These are phyloP conservation scores for Mollisia scopiformis DNA, from an alignment of 2,329 filamentous ascomycete species.

Conservation along the genomic window DNA sequence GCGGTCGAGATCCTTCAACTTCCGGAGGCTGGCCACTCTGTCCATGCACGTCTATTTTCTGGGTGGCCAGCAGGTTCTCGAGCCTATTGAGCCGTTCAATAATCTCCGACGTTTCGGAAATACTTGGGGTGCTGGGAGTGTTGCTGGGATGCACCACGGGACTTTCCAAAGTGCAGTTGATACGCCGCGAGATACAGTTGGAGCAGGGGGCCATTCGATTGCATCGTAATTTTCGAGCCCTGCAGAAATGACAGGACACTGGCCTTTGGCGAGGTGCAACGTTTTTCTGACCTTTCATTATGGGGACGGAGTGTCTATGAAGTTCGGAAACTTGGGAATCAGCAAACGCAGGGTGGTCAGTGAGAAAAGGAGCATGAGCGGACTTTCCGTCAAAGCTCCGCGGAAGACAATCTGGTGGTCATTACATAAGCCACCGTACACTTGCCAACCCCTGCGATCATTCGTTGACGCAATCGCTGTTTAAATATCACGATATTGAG, in stretches of 20 bases:
- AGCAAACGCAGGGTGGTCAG: background rate
- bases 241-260: slow-evolving; percentile 17
- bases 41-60: background rate
- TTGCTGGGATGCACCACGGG: background rate
- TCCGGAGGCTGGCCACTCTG: background rate
- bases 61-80: slow-evolving; percentile 8
- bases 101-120: slow-evolving; percentile 7
- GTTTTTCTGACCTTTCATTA: background rate
- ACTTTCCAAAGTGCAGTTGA: slow-evolving; percentile 10
- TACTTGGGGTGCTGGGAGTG: background rate
- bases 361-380: background rate
- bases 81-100: slow-evolving; percentile 18
- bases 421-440: too few relatives aligned
- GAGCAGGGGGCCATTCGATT: slow-evolving; percentile 17
- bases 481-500: too few relatives aligned
- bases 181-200: slow-evolving; percentile 21
- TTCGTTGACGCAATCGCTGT: too few relatives aligned
- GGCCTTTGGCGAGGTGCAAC: slow-evolving; percentile 1
- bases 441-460: too few relatives aligned
- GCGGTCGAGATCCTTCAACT: background rate
- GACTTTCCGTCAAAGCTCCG: background rate
- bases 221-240: slow-evolving; percentile 16
- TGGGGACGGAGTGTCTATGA: background rate
- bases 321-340: background rate
- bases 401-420: background rate